Evolutionary conservation across 805 yeast genomes (phyloP).

Genomic region (Kluyveromyces wickerhamii): DNA sequence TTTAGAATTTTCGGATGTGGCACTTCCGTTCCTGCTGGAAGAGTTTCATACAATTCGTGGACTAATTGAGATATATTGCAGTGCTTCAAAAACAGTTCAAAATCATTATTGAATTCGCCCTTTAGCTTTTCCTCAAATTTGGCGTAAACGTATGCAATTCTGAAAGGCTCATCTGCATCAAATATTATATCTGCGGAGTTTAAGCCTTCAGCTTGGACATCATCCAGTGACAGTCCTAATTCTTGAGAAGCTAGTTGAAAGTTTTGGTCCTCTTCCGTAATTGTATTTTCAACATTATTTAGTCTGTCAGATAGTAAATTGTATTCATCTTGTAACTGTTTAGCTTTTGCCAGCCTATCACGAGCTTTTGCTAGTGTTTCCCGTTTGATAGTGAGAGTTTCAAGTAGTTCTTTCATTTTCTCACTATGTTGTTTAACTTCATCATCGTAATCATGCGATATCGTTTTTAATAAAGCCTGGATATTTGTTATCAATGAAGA

Average conservation of each 20-base stretch:
- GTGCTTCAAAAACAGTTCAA: slow-evolving; percentile 21
- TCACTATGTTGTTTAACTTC: slow-evolving; percentile 49
- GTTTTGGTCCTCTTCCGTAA: slow-evolving; percentile 51
- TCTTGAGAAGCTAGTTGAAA: slow-evolving; percentile 39
- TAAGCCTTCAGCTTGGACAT: slow-evolving; percentile 26
- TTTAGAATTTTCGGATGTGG: slow-evolving; percentile 42
- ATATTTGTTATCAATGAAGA: slow-evolving; percentile 37
- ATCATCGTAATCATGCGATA: slow-evolving; percentile 51
- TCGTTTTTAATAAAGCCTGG: slow-evolving; percentile 39
- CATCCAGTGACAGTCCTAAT: slow-evolving; percentile 27
- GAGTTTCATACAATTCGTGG: slow-evolving; percentile 17
- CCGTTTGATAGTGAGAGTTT: slow-evolving; percentile 26
- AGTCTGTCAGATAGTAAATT: slow-evolving; percentile 45
- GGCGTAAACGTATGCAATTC: slow-evolving; percentile 52
- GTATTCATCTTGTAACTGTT: slow-evolving; percentile 49
- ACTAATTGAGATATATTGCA: slow-evolving; percentile 18
- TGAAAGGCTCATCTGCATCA: slow-evolving; percentile 90
- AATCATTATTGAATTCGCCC: slow-evolving; percentile 23
- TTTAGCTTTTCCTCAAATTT: slow-evolving; percentile 38
- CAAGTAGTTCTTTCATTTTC: slow-evolving; percentile 45
- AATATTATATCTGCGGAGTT: slow-evolving; percentile 40
- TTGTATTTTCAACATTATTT: slow-evolving; percentile 52
- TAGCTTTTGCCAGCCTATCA: slow-evolving; percentile 21
- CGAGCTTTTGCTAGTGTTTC: slow-evolving; percentile 19
- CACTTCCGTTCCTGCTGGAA: slow-evolving; percentile 15